Base-by-base conservation (phyloP, 2,329 filamentous ascomycete genomes). In the Emergomyces africanus region DNA sequence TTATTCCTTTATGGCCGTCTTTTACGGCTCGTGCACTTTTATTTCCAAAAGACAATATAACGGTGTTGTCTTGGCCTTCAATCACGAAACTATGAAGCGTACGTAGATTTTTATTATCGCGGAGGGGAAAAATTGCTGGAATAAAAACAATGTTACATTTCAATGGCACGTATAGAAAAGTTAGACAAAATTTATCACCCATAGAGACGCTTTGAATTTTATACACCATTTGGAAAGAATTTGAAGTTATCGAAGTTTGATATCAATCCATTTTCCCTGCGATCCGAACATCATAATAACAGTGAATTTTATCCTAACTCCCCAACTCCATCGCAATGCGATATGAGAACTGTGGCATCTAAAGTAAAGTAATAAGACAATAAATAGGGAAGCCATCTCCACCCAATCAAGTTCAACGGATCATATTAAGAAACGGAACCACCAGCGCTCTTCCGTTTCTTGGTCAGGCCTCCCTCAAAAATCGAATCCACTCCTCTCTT, bases 401-500 rank as follows among this genome's bases (percentile, higher is more conserved):
- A 18, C n/a, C 8, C 39, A 49, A 33, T 25, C 37, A 51, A 54
- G 28, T 48, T 9, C 18, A 18, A n/a, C 39, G 25, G 15, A 30
- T 30, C 28, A 42, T 39, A 30, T 49, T 30, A 51, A 42, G 41
- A 8, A 51, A 57, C 30, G 30, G 58, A 56, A 10, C 50, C 41
- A 20, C 30, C 55, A 41, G 41, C 48, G 33, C 37, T 64, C 20
- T 61, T 61, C 42, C 61, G 61, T 49, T 62, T 63, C 18, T 59
- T 60, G 14, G 54, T 33, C 6, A 39, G 35, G 6, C 8, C 44
- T n/a, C 55, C 61, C 20, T 61, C 58, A 18, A 50, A 54, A 49
- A 39, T 33, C 5, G 51, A 23, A 41, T 60, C 63, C 1, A 53
- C n/a, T 20, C 28, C 67, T 67, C 54, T 68, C 60, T 51, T 69